A percentile compares a stretch with the other conserved stretches of the same genome.
Evolutionary conservation across 306 rosid genomes (phyloP).

Genomic region (Fragaria iinumae): DNA sequence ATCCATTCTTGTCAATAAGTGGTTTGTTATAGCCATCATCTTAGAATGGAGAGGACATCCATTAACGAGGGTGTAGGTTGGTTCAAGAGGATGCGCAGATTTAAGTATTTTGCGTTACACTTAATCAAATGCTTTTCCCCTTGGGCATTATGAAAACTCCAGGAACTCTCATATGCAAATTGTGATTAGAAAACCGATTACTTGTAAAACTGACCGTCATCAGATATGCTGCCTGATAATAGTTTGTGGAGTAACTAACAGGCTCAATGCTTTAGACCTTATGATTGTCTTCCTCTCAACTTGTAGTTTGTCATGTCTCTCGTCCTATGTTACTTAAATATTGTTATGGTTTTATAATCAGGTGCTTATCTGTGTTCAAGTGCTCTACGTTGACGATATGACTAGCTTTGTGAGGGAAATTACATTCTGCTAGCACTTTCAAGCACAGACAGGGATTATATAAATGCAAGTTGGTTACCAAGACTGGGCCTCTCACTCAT

Average conservation of each 20-base stretch:
- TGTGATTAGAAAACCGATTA: background rate
- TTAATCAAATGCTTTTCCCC: background rate
- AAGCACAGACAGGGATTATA: background rate
- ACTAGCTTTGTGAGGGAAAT: background rate
- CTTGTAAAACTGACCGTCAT: background rate
- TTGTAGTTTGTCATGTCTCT: background rate
- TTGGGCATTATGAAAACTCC: background rate
- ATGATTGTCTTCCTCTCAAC: background rate
- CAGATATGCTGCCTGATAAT: background rate
- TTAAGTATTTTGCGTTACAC: background rate
- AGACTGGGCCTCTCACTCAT: too few species aligned
- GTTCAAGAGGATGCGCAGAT: background rate
- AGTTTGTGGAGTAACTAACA: background rate
- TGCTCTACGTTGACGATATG: background rate
- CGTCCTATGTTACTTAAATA: background rate
- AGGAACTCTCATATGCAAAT: background rate
- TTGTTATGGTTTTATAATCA: background rate
- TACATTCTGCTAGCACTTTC: background rate
- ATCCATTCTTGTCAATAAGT: background rate
- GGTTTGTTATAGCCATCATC: slow-evolving; percentile 1
- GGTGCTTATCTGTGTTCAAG: background rate
- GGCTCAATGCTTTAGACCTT: background rate
- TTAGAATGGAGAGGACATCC: background rate
- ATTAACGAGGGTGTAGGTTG: background rate
- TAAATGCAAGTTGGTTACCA: background rate